phyloP scores from a whole-genome alignment of 371 early-diverging fungal species.

The Blastocladiella emersonii region DNA sequence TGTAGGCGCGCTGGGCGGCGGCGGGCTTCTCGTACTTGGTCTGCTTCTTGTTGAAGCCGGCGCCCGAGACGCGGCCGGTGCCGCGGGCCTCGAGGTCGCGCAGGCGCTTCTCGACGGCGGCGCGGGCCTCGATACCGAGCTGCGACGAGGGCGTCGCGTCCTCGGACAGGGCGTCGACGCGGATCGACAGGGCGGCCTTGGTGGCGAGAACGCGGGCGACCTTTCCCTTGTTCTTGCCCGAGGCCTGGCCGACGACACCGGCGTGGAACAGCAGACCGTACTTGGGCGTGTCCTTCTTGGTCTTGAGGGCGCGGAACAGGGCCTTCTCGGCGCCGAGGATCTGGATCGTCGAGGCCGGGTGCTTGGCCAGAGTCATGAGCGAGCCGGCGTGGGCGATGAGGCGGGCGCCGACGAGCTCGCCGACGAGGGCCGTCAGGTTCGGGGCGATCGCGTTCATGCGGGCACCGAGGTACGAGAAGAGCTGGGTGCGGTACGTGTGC shows the following conservation, averaged over 20 bases:
- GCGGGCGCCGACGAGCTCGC: conserved; percentile 83
- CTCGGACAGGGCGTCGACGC: conserved; percentile 92
- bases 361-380: conserved; percentile 77
- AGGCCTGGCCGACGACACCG: conserved; percentile 72
- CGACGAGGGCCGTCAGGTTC: conserved; percentile 80
- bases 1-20: neutral
- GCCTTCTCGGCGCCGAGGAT: conserved; percentile 97
- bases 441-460: conserved; percentile 86
- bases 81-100: conserved; percentile 60
- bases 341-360: conserved; percentile 91
- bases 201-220: conserved; percentile 82
- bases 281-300: conserved; percentile 91
- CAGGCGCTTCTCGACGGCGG: conserved; percentile 73
- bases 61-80: conserved; percentile 23
- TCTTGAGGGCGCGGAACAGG: conserved; percentile 87
- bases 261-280: conserved; percentile 93
- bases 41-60: conserved; percentile 20
- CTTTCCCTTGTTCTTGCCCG: conserved; percentile 78
- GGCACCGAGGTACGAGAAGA: conserved; percentile 77
- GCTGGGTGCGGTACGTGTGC: conserved; percentile 71
- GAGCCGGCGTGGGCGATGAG: conserved; percentile 87
- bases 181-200: conserved; percentile 81
- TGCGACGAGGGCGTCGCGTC: conserved; percentile 36
- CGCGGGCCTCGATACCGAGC: conserved; percentile 68
- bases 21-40: conserved; percentile 16